Conservation (phyloP, 2,329 filamentous ascomycete genomes). For the Laburnicola sp. region DNA sequence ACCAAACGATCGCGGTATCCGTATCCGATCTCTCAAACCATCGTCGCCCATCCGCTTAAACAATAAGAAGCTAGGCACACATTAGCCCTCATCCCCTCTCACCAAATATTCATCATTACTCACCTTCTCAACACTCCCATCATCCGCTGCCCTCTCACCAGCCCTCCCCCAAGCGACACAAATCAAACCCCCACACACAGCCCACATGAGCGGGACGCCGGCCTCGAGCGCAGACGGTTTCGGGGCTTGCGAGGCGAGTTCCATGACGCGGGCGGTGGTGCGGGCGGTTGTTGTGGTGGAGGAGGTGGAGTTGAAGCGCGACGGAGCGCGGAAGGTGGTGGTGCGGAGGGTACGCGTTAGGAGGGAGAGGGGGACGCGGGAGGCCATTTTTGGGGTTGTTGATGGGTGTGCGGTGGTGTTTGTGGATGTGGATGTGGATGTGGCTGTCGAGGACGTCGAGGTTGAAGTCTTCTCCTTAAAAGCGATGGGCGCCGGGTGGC, state of each 20-base stretch:
- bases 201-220: constrained; percentile 39
- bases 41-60: too few species aligned
- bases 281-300: too few species aligned
- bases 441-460: too few species aligned
- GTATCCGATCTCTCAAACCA: too few species aligned
- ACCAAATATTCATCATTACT: too few species aligned
- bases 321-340: constrained; percentile 20
- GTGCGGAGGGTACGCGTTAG: constrained; percentile 32
- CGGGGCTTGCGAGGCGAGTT: constrained; percentile 38
- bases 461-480: too few species aligned
- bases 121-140: constrained; percentile 35
- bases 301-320: constrained; percentile 39
- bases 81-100: too few species aligned
- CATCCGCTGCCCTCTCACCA: constrained; percentile 31
- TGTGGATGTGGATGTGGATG: too few species aligned
- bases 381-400: constrained; percentile 13
- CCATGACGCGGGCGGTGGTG: constrained; percentile 30
- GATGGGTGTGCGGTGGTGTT: too few species aligned
- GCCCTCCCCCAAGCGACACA: constrained; percentile 37
- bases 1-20: too few species aligned
- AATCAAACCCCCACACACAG: constrained; percentile 29
- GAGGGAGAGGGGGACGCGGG: constrained; percentile 17
- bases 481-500: too few species aligned
- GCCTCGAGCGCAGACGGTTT: constrained; percentile 38
- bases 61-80: too few species aligned